phyloP scores from a whole-genome alignment of 805 yeast genomes.

The Nakazawaea sp. region DNA sequence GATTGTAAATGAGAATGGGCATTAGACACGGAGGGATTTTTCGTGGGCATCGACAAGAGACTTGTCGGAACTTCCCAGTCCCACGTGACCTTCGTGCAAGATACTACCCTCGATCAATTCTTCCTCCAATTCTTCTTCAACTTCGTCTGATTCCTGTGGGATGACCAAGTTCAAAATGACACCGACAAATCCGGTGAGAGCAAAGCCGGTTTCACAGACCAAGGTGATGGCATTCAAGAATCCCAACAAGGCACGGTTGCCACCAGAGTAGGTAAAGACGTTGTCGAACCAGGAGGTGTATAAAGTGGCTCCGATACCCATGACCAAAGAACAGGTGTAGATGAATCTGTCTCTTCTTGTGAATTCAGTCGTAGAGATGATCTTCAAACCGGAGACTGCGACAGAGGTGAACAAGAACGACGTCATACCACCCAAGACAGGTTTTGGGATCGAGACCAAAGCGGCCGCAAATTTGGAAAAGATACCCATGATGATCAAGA shows the following conservation, averaged over 20 bases:
- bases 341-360: slow-evolving; percentile 52
- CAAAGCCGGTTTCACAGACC: slow-evolving; percentile 54
- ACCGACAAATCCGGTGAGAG: slow-evolving; percentile 47
- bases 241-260: slow-evolving; percentile 34
- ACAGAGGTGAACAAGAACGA: slow-evolving; percentile 50
- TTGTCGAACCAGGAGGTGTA: slow-evolving; percentile 38
- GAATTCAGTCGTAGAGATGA: slow-evolving; percentile 46
- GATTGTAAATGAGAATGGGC: no score
- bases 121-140: slow-evolving; percentile 38
- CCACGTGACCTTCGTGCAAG: slow-evolving; percentile 8
- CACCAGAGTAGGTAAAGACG: slow-evolving; percentile 45
- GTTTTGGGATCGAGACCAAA: slow-evolving; percentile 71
- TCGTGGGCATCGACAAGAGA: not conserved
- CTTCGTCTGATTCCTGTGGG: slow-evolving; percentile 43
- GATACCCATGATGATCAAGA: slow-evolving; percentile 78
- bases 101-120: slow-evolving; percentile 12
- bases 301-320: slow-evolving; percentile 45
- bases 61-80: not conserved
- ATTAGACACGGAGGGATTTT: not conserved
- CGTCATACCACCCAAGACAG: slow-evolving; percentile 86
- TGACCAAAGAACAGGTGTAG: slow-evolving; percentile 42
- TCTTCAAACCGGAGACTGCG: slow-evolving; percentile 52
- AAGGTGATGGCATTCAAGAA: slow-evolving; percentile 46
- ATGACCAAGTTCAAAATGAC: slow-evolving; percentile 39
- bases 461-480: slow-evolving; percentile 87